Conservation (phyloP, 177 flowering plant genomes). For the Vitis hybrid region DNA sequence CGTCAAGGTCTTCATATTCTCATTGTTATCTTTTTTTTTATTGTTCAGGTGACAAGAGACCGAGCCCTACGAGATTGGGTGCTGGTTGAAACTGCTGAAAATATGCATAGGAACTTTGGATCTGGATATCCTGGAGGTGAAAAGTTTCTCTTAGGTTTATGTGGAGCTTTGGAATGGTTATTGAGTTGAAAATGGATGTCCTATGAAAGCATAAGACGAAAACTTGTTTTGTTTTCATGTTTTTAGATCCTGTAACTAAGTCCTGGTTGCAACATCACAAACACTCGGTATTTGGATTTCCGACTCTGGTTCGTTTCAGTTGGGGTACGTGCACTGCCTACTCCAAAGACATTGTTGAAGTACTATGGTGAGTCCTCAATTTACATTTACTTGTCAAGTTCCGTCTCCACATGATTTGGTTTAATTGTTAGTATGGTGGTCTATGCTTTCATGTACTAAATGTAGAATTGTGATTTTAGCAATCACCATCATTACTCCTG, state of each 20-base stretch:
- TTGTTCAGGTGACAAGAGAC: slow-evolving; percentile 81
- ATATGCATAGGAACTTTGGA: slow-evolving; percentile 74
- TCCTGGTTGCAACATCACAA: slow-evolving; percentile 84
- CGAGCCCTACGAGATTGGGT: slow-evolving; percentile 74
- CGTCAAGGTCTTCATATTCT: not conserved
- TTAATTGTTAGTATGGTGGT: no score
- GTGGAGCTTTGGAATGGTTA: no score
- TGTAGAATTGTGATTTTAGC: no score
- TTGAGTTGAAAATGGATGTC: not conserved
- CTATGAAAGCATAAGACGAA: not conserved
- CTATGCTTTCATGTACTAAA: no score
- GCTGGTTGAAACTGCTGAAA: slow-evolving; percentile 77
- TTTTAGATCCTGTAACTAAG: slow-evolving; percentile 82
- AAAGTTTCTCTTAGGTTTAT: not conserved
- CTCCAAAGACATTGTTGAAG: slow-evolving; percentile 65
- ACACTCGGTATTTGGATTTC: slow-evolving; percentile 87
- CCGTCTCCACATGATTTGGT: no score
- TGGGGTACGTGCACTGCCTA: slow-evolving; percentile 92
- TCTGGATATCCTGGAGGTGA: slow-evolving; percentile 98
- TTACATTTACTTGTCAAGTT: not conserved
- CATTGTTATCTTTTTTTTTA: not conserved
- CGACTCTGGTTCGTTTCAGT: slow-evolving; percentile 88
- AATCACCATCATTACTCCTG: no score
- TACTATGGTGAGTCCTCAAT: slow-evolving; percentile 61
- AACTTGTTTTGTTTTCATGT: slow-evolving; percentile 7